Base-by-base conservation (phyloP, 2,329 filamentous ascomycete species). In the Xenoacremonium recifei region DNA sequence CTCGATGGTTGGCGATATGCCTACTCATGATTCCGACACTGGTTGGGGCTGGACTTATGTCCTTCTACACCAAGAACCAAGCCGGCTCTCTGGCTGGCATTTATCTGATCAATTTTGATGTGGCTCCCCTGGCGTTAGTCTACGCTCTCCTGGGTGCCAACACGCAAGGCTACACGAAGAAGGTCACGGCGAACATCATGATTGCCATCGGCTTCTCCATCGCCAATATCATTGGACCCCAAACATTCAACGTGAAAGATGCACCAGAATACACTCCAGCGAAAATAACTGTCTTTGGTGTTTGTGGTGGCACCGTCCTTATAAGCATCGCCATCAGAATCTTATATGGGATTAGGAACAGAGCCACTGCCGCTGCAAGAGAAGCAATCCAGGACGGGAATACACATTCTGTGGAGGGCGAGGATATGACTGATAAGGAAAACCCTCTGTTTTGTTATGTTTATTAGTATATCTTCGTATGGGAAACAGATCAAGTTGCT, bases 61-160 rank as follows among this genome's bases (percentile, higher is more conserved):
- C 55, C 7, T 58, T 59, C 33, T 55, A 48, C 35, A 47, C 44
- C 13, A 37, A 41, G 5, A 48, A 47, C 23, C 42, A 47, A 34
- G 53, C 48, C 3, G 75, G 73, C 1, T 50, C 51, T 13, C 53
- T 55, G n/a, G 52, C 49, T 4, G 57, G 57, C 19, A 56, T 59
- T 32, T 59, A 59, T 42, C 47, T 59, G 21, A 51, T 59, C 38
- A 66, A 74, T 1, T 61, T 71, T 3, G 77, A 69, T 45, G 75
- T 80, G 5, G 68, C 71, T 3, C 72, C 73, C 12, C 61, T 80
- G n/a, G 75, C 78, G 0, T 61, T 79, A 5, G 69, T 74, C 2
- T 65, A 79, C 20, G 75, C 75, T 42, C 64, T 77, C 51, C 71
- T 72, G 3, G 69, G 72, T 4, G 64, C 68, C 21, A 76, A 76